Percentiles rank a stretch among this genome's conserved stretches.
phyloP scores from a whole-genome alignment of 306 rosid species.

The Phaseolus lunatus region DNA sequence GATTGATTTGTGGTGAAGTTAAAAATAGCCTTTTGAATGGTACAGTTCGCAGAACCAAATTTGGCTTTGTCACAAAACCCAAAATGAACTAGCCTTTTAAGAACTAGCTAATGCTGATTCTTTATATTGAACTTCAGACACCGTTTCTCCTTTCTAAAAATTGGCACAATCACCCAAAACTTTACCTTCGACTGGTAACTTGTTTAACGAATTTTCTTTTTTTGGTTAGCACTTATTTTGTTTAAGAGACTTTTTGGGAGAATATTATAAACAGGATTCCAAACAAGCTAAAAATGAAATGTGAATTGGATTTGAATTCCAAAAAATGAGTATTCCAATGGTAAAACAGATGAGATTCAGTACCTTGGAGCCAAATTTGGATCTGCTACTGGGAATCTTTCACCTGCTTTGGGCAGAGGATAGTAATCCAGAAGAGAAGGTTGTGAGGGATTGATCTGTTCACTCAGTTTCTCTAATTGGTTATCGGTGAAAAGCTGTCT shows the following conservation, averaged over 20 bases:
- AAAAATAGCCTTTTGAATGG: background rate
- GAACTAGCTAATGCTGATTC: slow-evolving; percentile 20
- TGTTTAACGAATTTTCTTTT: background rate
- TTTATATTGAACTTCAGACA: slow-evolving; percentile 11
- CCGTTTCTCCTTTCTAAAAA: slow-evolving; percentile 20
- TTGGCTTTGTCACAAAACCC: slow-evolving; percentile 20
- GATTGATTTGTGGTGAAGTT: background rate
- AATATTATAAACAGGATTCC: background rate
- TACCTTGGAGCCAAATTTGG: slow-evolving; percentile 84
- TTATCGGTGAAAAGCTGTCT: slow-evolving; percentile 80
- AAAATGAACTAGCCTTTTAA: background rate
- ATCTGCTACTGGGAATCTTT: slow-evolving; percentile 90
- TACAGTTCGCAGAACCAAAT: slow-evolving; percentile 32
- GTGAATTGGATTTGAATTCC: slow-evolving; percentile 22
- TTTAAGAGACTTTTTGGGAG: background rate
- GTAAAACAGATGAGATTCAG: slow-evolving; percentile 27
- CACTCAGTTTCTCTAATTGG: slow-evolving; percentile 71
- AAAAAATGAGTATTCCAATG: background rate
- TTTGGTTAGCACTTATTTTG: background rate
- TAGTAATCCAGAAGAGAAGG: slow-evolving; percentile 77
- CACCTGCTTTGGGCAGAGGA: slow-evolving; percentile 81
- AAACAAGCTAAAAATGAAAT: background rate
- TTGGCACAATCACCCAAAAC: slow-evolving; percentile 4
- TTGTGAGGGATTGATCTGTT: slow-evolving; percentile 73
- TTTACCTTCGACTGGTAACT: background rate